Conservation (phyloP, 352 stramenopile genomes). For the Globisporangium iwayamae region DNA sequence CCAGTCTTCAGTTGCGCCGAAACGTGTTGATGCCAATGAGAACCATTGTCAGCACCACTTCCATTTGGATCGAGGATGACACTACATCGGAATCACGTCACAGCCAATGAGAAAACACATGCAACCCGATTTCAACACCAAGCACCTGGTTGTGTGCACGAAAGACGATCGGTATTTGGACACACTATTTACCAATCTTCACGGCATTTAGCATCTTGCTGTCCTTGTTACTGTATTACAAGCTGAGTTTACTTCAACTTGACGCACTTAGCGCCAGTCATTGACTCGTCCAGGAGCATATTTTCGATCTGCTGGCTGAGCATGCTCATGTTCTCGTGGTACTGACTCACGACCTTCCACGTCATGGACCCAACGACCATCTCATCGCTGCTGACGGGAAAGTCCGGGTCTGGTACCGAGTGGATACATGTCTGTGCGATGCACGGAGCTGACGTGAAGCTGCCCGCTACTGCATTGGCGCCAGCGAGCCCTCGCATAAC, state of each 20-base stretch:
- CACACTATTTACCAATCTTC: too few species aligned
- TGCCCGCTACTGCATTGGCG: background rate
- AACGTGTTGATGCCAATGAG: background rate
- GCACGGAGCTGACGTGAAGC: background rate
- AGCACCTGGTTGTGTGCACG: too few species aligned
- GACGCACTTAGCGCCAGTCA: background rate
- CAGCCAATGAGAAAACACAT: too few species aligned
- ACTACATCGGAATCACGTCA: too few species aligned
- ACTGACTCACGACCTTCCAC: background rate
- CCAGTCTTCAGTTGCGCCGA: too few species aligned
- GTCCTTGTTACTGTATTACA: background rate
- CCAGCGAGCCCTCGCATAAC: background rate
- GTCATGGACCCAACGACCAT: background rate
- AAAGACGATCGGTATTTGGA: too few species aligned
- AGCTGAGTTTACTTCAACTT: background rate
- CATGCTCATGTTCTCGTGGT: slow-evolving; percentile 2
- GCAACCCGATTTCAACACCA: too few species aligned
- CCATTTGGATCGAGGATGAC: too few species aligned
- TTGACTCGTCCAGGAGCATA: background rate
- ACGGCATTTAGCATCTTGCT: too few species aligned
- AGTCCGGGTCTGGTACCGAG: background rate
- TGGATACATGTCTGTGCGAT: background rate
- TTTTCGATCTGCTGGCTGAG: slow-evolving; percentile 1
- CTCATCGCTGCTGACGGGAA: background rate
- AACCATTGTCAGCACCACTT: background rate